Evolutionary conservation across 1,284 basidiomycete genomes (phyloP).

Genomic region (Marasmius oreades): DNA sequence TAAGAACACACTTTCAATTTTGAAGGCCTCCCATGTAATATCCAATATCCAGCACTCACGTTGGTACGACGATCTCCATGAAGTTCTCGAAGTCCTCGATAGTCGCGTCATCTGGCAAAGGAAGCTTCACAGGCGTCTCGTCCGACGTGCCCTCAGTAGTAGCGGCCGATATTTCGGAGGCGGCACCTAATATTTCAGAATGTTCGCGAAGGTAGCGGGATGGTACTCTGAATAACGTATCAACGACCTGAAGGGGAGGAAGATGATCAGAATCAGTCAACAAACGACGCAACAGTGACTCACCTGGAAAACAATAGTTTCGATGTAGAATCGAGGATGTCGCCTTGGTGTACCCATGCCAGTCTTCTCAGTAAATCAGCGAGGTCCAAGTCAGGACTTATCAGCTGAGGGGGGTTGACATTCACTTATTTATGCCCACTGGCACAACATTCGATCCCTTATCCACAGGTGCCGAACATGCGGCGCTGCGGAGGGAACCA

Average conservation of each 20-base stretch:
- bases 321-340: not conserved
- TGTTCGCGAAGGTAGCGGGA: not conserved
- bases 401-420: too few relatives aligned
- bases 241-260: not conserved
- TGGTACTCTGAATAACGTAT: constrained; percentile 1
- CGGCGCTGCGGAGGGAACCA: too few relatives aligned
- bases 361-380: not conserved
- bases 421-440: too few relatives aligned
- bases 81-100: not conserved
- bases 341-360: not conserved
- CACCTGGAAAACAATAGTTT: not conserved
- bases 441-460: too few relatives aligned
- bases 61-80: not conserved
- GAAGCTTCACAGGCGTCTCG: not conserved
- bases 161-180: not conserved
- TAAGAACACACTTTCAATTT: too few relatives aligned
- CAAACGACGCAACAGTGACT: not conserved
- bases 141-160: not conserved
- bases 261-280: not conserved
- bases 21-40: too few relatives aligned
- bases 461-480: too few relatives aligned
- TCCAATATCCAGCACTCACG: too few relatives aligned
- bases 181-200: not conserved
- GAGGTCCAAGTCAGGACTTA: too few relatives aligned
- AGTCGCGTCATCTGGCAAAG: not conserved